Base-by-base conservation (phyloP, 306 rosid genomes). In the Casuarina cunninghamiana region DNA sequence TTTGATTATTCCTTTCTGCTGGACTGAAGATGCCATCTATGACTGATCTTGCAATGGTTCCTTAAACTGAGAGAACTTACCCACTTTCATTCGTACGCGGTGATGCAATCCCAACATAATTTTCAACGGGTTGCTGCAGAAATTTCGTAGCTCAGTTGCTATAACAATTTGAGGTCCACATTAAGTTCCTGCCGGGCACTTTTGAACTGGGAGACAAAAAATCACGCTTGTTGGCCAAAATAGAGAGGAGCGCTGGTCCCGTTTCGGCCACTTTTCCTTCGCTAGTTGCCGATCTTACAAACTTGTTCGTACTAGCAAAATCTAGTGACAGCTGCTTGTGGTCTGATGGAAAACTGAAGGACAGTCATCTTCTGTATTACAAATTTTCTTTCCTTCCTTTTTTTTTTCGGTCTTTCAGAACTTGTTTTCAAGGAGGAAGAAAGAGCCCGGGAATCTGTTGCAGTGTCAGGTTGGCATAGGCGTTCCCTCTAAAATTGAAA, bases 401-500 rank as follows among this genome's bases (percentile, higher is more conserved):
- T 17, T 2, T 8, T 26, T 21, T 44, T 44, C 2, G 32, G 6
- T 17, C 21, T 53, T 53, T 53, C 7, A 44, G 17, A 44, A 10
- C 4, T 11, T 5, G 10, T 50, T 61, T 35, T 73, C 72, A 0
- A 35, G 46, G 12, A 45, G 10, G 50, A 53, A 58, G 38, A 38
- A 32, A 17, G 13, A 67, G 69, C 57, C 46, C 46, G 71, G 77
- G 79, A 82, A 67, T 78, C 69, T 43, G 75, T 50, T 72, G 71
- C 55, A 53, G 19, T 38, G 75, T 75, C 66, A 83, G 75, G 21
- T 53, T 70, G 58, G 77, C 75, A 77, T 75, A 72, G 82, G 26
- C 54, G 35, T 68, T 48, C 73, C n/a, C 70, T 70, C 57, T 45
- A 79, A 45, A 75, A 71, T 46, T 67, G 87, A 82, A 84, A 74